A percentile compares a stretch with the other conserved stretches of the same genome.
Conservation (phyloP, 78 protist genomes). For the Polysphondylium violaceum region DNA sequence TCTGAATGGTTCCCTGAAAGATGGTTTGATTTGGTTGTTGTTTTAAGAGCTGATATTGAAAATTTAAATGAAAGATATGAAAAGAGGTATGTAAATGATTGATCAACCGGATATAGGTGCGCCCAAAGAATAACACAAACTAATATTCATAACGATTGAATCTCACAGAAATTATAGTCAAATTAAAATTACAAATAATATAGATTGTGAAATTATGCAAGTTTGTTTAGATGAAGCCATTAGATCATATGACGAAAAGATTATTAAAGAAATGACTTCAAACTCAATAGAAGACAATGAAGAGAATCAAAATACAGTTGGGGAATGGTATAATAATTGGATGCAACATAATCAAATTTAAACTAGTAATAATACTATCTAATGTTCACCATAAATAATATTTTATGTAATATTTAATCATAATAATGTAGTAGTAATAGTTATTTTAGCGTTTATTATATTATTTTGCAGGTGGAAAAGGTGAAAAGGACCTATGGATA, state of each 20-base stretch:
- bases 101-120: background rate
- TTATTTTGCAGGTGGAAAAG: no score
- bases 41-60: conserved; percentile 85
- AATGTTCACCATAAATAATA: background rate
- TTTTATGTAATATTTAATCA: background rate
- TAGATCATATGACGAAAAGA: conserved; percentile 78
- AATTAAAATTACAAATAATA: conserved; percentile 88
- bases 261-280: conserved; percentile 39
- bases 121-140: background rate
- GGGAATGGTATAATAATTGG: conserved; percentile 60
- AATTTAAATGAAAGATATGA: conserved; percentile 82
- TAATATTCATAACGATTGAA: background rate
- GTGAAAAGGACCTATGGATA: background rate
- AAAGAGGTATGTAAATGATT: conserved; percentile 9
- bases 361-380: background rate
- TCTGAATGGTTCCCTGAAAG: conserved; percentile 95
- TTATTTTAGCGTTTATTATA: background rate
- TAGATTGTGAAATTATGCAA: conserved; percentile 93
- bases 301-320: conserved; percentile 29
- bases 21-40: conserved; percentile 94
- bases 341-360: background rate
- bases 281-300: conserved; percentile 60
- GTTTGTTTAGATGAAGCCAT: conserved; percentile 92
- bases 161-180: conserved; percentile 77
- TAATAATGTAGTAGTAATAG: background rate